Conservation (phyloP, 2,329 filamentous ascomycete genomes). For the Orbilia oligospora region DNA sequence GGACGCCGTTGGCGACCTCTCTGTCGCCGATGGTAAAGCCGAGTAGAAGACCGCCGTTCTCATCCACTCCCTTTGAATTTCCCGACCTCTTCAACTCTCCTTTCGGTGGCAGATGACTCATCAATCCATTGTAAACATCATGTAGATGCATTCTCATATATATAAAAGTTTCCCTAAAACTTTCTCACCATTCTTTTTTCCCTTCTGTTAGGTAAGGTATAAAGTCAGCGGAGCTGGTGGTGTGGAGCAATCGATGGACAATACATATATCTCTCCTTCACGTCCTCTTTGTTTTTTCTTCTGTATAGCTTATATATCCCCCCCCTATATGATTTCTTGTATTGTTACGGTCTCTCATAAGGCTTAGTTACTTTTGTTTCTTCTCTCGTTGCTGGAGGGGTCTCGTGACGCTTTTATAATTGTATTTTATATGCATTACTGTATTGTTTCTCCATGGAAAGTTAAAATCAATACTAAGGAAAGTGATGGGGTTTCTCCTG, state of each 20-base stretch:
- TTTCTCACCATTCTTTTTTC: background rate
- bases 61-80: background rate
- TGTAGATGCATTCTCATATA: constrained; percentile 21
- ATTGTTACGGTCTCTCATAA: background rate
- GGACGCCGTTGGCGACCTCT: constrained; percentile 46
- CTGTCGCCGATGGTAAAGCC: constrained; percentile 27
- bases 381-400: background rate
- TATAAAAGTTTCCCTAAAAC: background rate
- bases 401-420: constrained; percentile 1
- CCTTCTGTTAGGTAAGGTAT: constrained; percentile 3
- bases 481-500: too few relatives aligned
- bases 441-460: background rate
- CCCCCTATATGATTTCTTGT: background rate
- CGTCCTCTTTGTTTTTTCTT: background rate
- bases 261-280: background rate
- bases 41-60: constrained; percentile 7
- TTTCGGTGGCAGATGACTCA: background rate
- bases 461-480: background rate
- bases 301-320: constrained; percentile 4
- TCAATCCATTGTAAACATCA: background rate
- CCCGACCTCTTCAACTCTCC: background rate
- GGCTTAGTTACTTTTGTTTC: background rate
- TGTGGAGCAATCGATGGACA: background rate
- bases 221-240: background rate
- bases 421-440: constrained; percentile 23